Percentiles rank a stretch among this genome's conserved stretches.
Evolutionary conservation across 176 grass and related monocot species (phyloP).

Genomic region (Avena eriantha): DNA sequence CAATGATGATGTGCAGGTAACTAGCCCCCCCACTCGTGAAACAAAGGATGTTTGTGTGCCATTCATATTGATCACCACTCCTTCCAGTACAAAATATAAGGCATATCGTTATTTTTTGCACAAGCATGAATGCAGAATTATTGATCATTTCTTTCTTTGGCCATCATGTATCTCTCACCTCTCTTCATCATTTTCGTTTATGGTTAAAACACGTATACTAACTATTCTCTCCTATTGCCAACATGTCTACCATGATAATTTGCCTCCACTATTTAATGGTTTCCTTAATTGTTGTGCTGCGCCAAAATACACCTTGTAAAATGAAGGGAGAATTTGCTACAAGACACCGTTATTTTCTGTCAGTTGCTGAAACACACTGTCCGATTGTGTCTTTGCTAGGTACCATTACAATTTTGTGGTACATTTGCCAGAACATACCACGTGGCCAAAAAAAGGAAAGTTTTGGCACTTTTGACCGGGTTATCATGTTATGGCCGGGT

Average conservation of each 20-base stretch:
- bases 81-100: background rate
- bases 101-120: background rate
- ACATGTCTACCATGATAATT: background rate
- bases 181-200: background rate
- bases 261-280: background rate
- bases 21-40: background rate
- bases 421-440: too few species aligned
- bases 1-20: slow-evolving; percentile 99
- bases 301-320: background rate
- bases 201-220: background rate
- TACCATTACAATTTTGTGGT: too few species aligned
- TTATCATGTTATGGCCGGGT: too few species aligned
- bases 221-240: background rate
- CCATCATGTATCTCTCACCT: background rate
- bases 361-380: too few species aligned
- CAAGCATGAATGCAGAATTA: background rate
- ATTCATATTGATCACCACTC: slow-evolving; percentile 7
- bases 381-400: too few species aligned
- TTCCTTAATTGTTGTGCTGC: background rate
- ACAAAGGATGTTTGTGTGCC: background rate
- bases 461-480: too few species aligned
- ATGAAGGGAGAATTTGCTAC: background rate
- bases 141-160: background rate
- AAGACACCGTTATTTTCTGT: background rate
- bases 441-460: too few species aligned